Conservation (phyloP, 2,329 filamentous ascomycete genomes). For the Pezicula radicicola region DNA sequence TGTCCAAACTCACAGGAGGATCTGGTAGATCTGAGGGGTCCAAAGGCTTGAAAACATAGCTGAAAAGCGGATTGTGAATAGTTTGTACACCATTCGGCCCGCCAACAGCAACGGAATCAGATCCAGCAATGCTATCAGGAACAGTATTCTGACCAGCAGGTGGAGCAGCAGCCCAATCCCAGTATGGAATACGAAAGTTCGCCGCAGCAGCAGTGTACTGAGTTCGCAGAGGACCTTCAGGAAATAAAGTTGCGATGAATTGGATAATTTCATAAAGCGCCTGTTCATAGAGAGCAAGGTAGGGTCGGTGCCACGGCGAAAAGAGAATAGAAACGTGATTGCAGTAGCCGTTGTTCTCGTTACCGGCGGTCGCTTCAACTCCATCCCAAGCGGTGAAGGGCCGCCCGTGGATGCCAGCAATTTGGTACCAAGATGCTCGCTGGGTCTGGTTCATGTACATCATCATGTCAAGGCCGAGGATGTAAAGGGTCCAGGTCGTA, state of each 20-base stretch:
- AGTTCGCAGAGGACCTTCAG: slow-evolving; percentile 23
- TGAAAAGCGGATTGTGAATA: slow-evolving; percentile 50
- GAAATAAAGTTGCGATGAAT: slow-evolving; percentile 36
- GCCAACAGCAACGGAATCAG: slow-evolving; percentile 41
- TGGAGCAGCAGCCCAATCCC: slow-evolving; percentile 45
- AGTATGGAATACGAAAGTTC: slow-evolving; percentile 42
- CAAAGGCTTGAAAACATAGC: slow-evolving; percentile 44
- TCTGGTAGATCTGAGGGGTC: slow-evolving; percentile 50
- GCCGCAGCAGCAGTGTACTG: slow-evolving; percentile 41
- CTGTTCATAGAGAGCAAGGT: slow-evolving; percentile 56
- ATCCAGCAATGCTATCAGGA: slow-evolving; percentile 44
- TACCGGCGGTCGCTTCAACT: slow-evolving; percentile 12
- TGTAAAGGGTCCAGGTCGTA: slow-evolving; percentile 23
- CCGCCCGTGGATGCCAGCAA: slow-evolving; percentile 25
- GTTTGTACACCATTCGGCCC: slow-evolving; percentile 44
- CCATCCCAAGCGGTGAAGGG: slow-evolving; percentile 21
- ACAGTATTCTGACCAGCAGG: slow-evolving; percentile 45
- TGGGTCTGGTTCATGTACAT: slow-evolving; percentile 20
- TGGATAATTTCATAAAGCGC: slow-evolving; percentile 43
- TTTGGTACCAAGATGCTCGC: slow-evolving; percentile 23
- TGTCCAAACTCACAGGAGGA: slow-evolving; percentile 47
- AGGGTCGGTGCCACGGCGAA: slow-evolving; percentile 52
- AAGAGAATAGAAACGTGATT: slow-evolving; percentile 26
- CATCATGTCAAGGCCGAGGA: slow-evolving; percentile 23
- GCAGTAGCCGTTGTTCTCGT: slow-evolving; percentile 22